Evolutionary conservation across 768 basidiomycete genomes (phyloP), one percentile per base, ranked within the genome.

Genomic region (Kwoniella europaea): DNA sequence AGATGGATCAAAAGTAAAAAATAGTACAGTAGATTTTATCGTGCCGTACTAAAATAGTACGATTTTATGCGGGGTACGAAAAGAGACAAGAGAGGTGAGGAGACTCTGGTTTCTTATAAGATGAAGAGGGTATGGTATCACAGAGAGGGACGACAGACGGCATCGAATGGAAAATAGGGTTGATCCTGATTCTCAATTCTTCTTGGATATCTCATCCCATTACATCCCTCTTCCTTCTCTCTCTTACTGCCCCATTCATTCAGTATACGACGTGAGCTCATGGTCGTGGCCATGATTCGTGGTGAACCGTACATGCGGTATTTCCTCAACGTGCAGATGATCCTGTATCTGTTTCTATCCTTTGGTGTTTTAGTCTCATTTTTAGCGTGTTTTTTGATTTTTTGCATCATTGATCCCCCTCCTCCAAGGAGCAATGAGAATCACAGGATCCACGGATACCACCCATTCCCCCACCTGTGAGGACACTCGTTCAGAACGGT

Each of bases 1-100:
- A 27, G 6, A 35, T n/a, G 42, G 35, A 24, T 7, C 9, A 13
- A 20, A 29, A 13, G 9, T 29, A 4, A 64, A n/a, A 63, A 35
- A 42, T 13, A 42, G 50, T 46, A 35, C 35, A 35, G 35, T 35
- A 7, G 35, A 35, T 35, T 35, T 35, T 6, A 35, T 10, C 46
- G 67, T 68, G 67, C 67, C 67, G 67, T 18, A 59, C 67, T 61
- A 68, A 68, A 43, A 52, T 68, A 68, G 67, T 61, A 35, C 59
- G 67, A 13, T 29, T 54, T 53, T 62, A 15, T 61, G 59, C 44
- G 56, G 66, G 57, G 57, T 60, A 59, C 20, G 54, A 66, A 57
- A 18, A n/a, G 65, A n/a, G 64, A 20, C 35, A 35, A 35, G n/a
- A 55, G 35, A 53, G 18, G 24, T 16, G 53, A 20, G 20, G 29